Evolutionary conservation across 1,139 yeast species (phyloP), one percentile per base, ranked within the genome.

Genomic region (Sugiyamaella novakii): DNA sequence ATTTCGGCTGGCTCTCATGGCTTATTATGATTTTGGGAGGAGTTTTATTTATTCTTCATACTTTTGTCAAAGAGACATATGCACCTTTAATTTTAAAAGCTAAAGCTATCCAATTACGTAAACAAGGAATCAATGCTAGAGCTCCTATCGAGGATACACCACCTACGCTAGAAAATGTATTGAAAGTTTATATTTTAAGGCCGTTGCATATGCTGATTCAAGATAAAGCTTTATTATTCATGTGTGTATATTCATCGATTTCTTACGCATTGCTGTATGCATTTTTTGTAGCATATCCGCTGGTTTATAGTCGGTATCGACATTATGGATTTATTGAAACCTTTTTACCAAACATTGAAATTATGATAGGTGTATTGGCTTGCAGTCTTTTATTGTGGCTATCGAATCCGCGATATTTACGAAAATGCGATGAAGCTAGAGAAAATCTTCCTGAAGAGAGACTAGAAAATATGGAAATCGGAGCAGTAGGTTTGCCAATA

Each of bases 401-500:
- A 2, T 21, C 50, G 25, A 49, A 46, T 36, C 40, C 43, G 11
- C 37, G 46, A 2, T 37, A 44, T 35, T n/a, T 30, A n/a, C 46
- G 50, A 2, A 40, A 35, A 24, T 41, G 42, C 25, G 39, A 49
- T 10, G 37, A 28, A 17, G 52, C 42, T 6, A 38, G 46, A 7
- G 24, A 28, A 17, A 30, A 35, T 11, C 35, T 38, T 10, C 47
- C 49, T 5, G 52, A 43, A 21, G 45, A 41, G 12, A 27, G 52
- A 21, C 37, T 48, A n/a, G 49, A 48, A 31, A 48, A 48, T 25
- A 44, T 45, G 42, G 37, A 43, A 51, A 54, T 69, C 25, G 81
- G 79, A 25, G 80, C 88, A 1, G 63, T 83, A 21, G 75, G 79
- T 22, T 69, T 76, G 65, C 79, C 80, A 1, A 52, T 68, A 41